Conservation (phyloP, 768 basidiomycete species). For the Calocera viscosa region DNA sequence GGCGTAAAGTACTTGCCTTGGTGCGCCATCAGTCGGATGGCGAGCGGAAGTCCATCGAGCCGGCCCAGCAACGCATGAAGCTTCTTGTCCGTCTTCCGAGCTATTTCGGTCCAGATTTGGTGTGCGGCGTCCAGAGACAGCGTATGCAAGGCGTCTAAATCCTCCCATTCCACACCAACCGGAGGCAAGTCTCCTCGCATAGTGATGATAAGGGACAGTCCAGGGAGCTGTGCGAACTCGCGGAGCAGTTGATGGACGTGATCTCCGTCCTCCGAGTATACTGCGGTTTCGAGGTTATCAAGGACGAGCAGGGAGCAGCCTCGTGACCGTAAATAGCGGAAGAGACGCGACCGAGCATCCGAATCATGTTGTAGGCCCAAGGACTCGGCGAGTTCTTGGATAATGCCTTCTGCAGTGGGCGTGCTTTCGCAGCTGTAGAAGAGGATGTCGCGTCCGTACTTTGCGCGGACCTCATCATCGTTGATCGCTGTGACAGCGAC, state of each 20-base stretch:
- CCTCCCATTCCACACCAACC: slow-evolving; percentile 6
- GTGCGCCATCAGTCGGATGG: background rate
- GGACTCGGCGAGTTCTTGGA: slow-evolving; percentile 21
- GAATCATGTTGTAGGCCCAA: slow-evolving; percentile 20
- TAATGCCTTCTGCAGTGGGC: slow-evolving; percentile 21
- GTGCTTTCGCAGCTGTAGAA: slow-evolving; percentile 30
- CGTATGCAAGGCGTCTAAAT: background rate
- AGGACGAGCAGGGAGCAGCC: slow-evolving; percentile 27
- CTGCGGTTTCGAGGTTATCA: slow-evolving; percentile 34
- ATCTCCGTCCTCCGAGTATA: slow-evolving; percentile 22
- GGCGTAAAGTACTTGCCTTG: background rate
- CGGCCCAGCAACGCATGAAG: background rate
- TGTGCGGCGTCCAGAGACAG: slow-evolving; percentile 16
- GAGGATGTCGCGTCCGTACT: slow-evolving; percentile 22
- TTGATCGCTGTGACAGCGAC: slow-evolving; percentile 29
- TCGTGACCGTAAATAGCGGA: slow-evolving; percentile 18
- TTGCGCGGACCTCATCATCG: slow-evolving; percentile 17
- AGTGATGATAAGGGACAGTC: slow-evolving; percentile 28
- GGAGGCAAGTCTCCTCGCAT: slow-evolving; percentile 21
- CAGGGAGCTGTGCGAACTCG: slow-evolving; percentile 20
- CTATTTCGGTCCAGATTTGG: slow-evolving; percentile 23
- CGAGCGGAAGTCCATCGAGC: background rate
- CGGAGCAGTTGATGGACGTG: slow-evolving; percentile 23
- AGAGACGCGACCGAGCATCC: slow-evolving; percentile 19
- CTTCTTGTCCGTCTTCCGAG: slow-evolving; percentile 12